Percentiles rank a stretch among this genome's conserved stretches.
Conservation (phyloP, 139 green algal genomes). For the Auxenochlorella protothecoides region DNA sequence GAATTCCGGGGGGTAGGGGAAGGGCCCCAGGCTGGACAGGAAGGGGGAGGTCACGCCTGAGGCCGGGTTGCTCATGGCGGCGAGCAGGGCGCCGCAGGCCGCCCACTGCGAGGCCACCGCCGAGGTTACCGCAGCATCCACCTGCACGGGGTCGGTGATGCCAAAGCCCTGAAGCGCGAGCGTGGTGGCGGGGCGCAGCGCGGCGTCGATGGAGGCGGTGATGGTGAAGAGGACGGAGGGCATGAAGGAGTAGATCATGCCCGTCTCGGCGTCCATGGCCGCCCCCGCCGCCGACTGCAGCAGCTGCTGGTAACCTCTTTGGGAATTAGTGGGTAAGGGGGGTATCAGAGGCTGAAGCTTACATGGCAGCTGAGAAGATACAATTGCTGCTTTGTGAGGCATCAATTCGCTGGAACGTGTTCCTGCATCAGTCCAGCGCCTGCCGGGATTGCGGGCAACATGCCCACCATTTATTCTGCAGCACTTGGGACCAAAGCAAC, state of each 20-base stretch:
- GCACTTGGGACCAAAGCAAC: too few relatives aligned
- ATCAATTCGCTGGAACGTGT: not conserved
- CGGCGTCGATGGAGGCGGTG: not conserved
- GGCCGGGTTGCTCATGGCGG: not conserved
- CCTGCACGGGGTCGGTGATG: not conserved
- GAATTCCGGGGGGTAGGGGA: constrained; percentile 8
- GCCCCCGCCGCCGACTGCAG: not conserved
- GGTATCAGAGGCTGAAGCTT: not conserved
- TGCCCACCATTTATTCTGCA: too few relatives aligned
- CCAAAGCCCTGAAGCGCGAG: not conserved
- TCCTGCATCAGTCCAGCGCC: not conserved
- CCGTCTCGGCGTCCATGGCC: constrained; percentile 1
- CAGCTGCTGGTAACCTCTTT: constrained; percentile 12
- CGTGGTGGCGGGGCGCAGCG: not conserved
- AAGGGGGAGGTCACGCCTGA: constrained; percentile 4
- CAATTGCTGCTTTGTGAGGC: not conserved
- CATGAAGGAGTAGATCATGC: constrained; percentile 2
- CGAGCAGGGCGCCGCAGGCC: constrained; percentile 1
- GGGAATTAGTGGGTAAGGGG: not conserved
- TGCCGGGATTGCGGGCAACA: too few relatives aligned
- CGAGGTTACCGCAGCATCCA: not conserved
- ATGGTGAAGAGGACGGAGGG: constrained; percentile 2
- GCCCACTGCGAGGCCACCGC: constrained; percentile 4
- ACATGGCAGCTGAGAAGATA: too few relatives aligned
- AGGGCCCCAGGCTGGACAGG: not conserved